A percentile compares a stretch with the other conserved stretches of the same genome.
Evolutionary conservation across 1,284 basidiomycete species (phyloP).

Genomic region (Meira nashicola): DNA sequence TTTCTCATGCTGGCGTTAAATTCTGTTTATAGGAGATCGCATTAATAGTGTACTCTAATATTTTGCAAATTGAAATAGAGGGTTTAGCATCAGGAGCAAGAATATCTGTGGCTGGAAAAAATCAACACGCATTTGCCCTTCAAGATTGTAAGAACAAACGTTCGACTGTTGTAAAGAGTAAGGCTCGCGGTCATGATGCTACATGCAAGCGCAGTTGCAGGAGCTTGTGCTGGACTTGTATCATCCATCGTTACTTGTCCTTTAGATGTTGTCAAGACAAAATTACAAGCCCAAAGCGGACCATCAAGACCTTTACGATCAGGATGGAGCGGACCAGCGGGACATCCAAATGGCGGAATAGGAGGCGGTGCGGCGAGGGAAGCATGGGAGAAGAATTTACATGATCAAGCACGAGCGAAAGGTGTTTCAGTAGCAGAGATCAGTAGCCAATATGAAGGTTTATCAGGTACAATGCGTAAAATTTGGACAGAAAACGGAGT

Average conservation of each 20-base stretch:
- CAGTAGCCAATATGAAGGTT: slow-evolving; percentile 3
- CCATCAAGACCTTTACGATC: not conserved
- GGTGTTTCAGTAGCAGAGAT: not conserved
- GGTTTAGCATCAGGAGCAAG: no score
- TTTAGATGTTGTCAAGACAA: slow-evolving; percentile 94
- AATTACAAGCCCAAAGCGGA: slow-evolving; percentile 74
- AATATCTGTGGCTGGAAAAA: no score
- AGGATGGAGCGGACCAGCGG: slow-evolving; percentile 7
- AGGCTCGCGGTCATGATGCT: slow-evolving; percentile 9
- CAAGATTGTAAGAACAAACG: no score
- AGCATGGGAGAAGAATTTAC: not conserved
- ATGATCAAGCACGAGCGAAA: not conserved
- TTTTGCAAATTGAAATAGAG: no score
- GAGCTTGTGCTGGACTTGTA: slow-evolving; percentile 70
- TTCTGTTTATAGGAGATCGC: no score
- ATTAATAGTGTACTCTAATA: no score
- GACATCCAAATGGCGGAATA: slow-evolving; percentile 6
- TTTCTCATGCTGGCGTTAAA: no score
- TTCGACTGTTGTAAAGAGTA: no score
- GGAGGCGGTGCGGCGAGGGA: slow-evolving; percentile 1
- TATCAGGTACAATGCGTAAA: slow-evolving; percentile 16
- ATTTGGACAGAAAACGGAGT: slow-evolving; percentile 47
- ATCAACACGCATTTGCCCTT: no score
- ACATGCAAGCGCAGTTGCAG: slow-evolving; percentile 49
- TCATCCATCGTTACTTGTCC: slow-evolving; percentile 93